These are phyloP conservation scores for Acrodontium crateriforme DNA, from an alignment of 2,329 filamentous ascomycete genomes.

Conservation along the genomic window DNA sequence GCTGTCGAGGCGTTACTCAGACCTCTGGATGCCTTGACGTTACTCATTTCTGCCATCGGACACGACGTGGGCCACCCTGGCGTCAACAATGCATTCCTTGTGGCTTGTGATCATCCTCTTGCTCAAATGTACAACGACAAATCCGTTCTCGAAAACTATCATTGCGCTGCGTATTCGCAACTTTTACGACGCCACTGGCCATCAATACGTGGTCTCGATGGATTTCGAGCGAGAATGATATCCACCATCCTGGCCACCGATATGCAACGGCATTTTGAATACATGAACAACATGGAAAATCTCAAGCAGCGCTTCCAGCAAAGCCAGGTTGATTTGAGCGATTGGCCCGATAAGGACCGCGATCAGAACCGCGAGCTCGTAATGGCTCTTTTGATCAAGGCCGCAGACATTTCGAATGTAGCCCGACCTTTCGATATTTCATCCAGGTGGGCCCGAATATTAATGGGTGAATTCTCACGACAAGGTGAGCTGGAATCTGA, in stretches of 20 bases:
- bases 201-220: slow-evolving; percentile 58
- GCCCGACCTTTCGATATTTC: slow-evolving; percentile 74
- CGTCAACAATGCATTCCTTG: slow-evolving; percentile 93
- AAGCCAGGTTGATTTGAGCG: slow-evolving; percentile 48
- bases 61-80: slow-evolving; percentile 96
- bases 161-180: slow-evolving; percentile 92
- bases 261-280: slow-evolving; percentile 94
- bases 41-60: slow-evolving; percentile 90
- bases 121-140: slow-evolving; percentile 95
- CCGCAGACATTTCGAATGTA: slow-evolving; percentile 97
- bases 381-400: slow-evolving; percentile 93
- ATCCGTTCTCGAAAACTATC: slow-evolving; percentile 92
- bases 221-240: slow-evolving; percentile 83
- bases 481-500: slow-evolving; percentile 87
- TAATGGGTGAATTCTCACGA: slow-evolving; percentile 91
- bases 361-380: slow-evolving; percentile 66
- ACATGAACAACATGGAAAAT: slow-evolving; percentile 78
- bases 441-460: slow-evolving; percentile 75
- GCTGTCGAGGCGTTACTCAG: slow-evolving; percentile 63
- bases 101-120: slow-evolving; percentile 80
- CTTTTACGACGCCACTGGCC: slow-evolving; percentile 91
- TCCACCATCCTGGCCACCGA: slow-evolving; percentile 96
- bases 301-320: slow-evolving; percentile 64
- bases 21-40: slow-evolving; percentile 75
- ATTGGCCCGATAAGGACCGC: slow-evolving; percentile 62